Evolutionary conservation across 441 rosid genomes (phyloP).

Genomic region (Lepidium campestre): DNA sequence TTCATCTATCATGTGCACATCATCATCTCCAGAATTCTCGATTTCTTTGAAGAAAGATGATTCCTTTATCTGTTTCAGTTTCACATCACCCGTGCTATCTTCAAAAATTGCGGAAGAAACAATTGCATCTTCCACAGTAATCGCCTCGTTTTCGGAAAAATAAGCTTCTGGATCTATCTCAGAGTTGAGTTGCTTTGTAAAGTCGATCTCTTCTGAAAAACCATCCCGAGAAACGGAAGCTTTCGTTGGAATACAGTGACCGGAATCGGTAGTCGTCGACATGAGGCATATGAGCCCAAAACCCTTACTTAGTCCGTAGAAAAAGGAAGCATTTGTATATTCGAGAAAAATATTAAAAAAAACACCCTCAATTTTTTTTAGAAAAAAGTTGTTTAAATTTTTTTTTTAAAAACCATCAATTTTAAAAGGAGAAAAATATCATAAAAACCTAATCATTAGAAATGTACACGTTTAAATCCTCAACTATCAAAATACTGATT

Average conservation of each 20-base stretch:
- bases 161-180: constrained; percentile 14
- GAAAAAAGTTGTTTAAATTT: too few species aligned
- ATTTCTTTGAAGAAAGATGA: neutral
- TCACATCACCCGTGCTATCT: neutral
- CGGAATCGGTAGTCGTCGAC: constrained; percentile 12
- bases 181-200: constrained; percentile 19
- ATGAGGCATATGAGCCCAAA: neutral
- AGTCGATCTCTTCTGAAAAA: neutral
- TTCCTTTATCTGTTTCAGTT: constrained; percentile 1
- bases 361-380: too few species aligned
- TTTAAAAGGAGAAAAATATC: too few species aligned
- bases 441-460: too few species aligned
- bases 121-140: neutral
- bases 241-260: neutral
- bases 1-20: neutral
- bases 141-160: constrained; percentile 13
- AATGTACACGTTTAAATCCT: too few species aligned
- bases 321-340: neutral
- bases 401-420: too few species aligned
- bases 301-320: neutral
- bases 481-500: too few species aligned
- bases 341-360: too few species aligned
- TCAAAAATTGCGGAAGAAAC: constrained; percentile 11
- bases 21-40: neutral
- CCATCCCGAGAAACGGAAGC: neutral